Evolutionary conservation across 108 stramenopile genomes (phyloP), one percentile per base, ranked within the genome.

Genomic region (Nannochloropsis gaditana): DNA sequence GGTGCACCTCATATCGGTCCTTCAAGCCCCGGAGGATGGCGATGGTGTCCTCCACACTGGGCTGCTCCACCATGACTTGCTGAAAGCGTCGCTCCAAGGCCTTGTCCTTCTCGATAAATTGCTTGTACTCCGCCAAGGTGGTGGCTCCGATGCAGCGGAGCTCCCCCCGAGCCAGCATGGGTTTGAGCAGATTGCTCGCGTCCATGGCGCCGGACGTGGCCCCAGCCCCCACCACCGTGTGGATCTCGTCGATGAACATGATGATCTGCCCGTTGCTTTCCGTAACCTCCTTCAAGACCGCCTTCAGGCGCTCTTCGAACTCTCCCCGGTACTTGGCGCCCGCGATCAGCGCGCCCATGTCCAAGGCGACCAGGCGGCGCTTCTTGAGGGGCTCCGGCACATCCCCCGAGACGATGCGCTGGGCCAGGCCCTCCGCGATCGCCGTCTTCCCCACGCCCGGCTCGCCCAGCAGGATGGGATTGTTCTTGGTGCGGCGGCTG

Each of bases 291-390:
- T 96, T 96, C 86, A 99, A 87, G 9, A 99, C 96, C 5, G 97
- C 96, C 80, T 94, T 92, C 11, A 99, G 90, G 21, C 98, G 92
- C 86, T 98, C 98, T 89, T 99, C 98, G 83, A 99, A 99, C 80
- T 99, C 98, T 81, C 98, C 98, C 45, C 97, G 92, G 87, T 97
- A 97, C 84, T 97, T 97, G 80, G 97, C 97, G 9, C 98, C 98
- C 2, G 98, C 98, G 5, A 99, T 93, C 3, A 99, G 87, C 11
- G 96, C 95, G 47, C 96, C 98, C 95, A 99, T 96, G 83, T 99
- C 97, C 43, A 98, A 86, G 9, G 95, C 94, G 42, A 95, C 92
- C 42, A 99, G 89, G 43, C 88, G 88, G 10, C 94, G 91, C 44
- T 93, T 94, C 88, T 95, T 95, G 41, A 97, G 87, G 2, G 94